A percentile compares a stretch with the other conserved stretches of the same genome.
Conservation (phyloP, 2,329 filamentous ascomycete genomes). For the Clonostachys solani region DNA sequence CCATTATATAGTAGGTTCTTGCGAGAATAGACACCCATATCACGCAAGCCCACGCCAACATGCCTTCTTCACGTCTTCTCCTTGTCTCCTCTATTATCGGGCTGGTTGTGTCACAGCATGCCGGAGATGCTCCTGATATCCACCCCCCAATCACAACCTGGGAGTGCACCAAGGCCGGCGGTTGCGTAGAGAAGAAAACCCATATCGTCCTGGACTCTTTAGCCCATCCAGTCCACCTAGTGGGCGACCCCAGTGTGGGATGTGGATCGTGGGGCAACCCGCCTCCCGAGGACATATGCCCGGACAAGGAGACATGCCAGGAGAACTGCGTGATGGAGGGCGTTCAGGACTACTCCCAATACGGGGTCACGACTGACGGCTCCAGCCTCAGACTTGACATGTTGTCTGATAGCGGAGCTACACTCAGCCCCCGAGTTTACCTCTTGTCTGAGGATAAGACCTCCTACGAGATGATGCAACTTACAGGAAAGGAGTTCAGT, state of each 20-base stretch:
- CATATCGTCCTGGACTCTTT: constrained; percentile 45
- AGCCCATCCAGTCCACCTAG: constrained; percentile 39
- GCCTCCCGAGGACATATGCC: constrained; percentile 38
- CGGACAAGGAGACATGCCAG: constrained; percentile 43
- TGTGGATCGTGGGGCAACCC: constrained; percentile 24
- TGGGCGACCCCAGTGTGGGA: constrained; percentile 18
- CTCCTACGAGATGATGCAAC: constrained; percentile 56
- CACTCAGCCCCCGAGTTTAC: constrained; percentile 44
- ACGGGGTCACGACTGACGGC: constrained; percentile 24
- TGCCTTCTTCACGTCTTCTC: constrained; percentile 5
- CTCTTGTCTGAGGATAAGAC: constrained; percentile 48
- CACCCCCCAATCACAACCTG: constrained; percentile 48
- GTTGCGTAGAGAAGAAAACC: constrained; percentile 41
- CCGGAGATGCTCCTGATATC: constrained; percentile 33
- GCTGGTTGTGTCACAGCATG: constrained; percentile 28
- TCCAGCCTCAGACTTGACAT: constrained; percentile 19
- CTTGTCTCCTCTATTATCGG: constrained; percentile 9
- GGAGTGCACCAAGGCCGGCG: constrained; percentile 43
- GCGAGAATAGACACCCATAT: no score
- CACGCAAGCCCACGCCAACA: not conserved
- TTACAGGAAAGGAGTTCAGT: constrained; percentile 57
- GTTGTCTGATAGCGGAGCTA: constrained; percentile 12
- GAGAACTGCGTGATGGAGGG: constrained; percentile 50
- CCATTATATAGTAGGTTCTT: no score
- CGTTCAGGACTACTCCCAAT: constrained; percentile 36